Evolutionary conservation across 768 basidiomycete species (phyloP).

Genomic region (Holtermanniella nyarrowii): DNA sequence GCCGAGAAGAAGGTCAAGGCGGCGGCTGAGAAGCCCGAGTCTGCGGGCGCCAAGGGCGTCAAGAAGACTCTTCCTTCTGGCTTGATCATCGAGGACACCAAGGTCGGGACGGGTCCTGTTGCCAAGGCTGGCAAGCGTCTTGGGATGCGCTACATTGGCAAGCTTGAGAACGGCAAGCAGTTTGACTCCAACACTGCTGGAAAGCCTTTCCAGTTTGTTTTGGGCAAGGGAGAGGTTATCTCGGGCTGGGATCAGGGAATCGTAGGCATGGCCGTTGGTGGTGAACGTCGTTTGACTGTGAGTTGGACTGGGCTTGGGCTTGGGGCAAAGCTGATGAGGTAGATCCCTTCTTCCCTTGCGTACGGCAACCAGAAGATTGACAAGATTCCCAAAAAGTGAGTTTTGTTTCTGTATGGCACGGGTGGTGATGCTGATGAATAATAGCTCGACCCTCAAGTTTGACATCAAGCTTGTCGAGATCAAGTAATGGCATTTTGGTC

Average conservation of each 20-base stretch:
- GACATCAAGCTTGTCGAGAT: slow-evolving; percentile 43
- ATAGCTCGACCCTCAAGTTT: slow-evolving; percentile 65
- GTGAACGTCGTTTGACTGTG: slow-evolving; percentile 63
- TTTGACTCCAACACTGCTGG: slow-evolving; percentile 48
- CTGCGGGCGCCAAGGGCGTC: slow-evolving; percentile 28
- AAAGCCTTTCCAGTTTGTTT: slow-evolving; percentile 58
- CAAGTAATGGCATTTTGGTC: slow-evolving; percentile 15
- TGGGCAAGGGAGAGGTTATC: slow-evolving; percentile 86
- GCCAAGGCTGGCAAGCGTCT: slow-evolving; percentile 79
- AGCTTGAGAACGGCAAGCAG: slow-evolving; percentile 71
- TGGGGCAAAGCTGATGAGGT: not conserved
- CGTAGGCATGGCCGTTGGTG: slow-evolving; percentile 76
- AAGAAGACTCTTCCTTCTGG: slow-evolving; percentile 52
- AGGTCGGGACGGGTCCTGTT: slow-evolving; percentile 67
- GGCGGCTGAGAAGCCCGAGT: slow-evolving; percentile 12
- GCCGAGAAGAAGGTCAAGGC: slow-evolving; percentile 15
- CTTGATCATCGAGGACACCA: slow-evolving; percentile 64
- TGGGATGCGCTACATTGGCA: slow-evolving; percentile 86
- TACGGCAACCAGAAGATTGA: slow-evolving; percentile 53
- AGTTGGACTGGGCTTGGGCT: slow-evolving; percentile 2
- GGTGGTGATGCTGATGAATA: slow-evolving; percentile 6
- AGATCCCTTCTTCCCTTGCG: slow-evolving; percentile 40
- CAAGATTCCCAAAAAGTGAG: slow-evolving; percentile 55
- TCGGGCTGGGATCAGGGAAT: slow-evolving; percentile 76
- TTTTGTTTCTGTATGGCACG: not conserved